Base-by-base conservation (phyloP, 2,329 filamentous ascomycete species). In the Neoascochyta sp. region DNA sequence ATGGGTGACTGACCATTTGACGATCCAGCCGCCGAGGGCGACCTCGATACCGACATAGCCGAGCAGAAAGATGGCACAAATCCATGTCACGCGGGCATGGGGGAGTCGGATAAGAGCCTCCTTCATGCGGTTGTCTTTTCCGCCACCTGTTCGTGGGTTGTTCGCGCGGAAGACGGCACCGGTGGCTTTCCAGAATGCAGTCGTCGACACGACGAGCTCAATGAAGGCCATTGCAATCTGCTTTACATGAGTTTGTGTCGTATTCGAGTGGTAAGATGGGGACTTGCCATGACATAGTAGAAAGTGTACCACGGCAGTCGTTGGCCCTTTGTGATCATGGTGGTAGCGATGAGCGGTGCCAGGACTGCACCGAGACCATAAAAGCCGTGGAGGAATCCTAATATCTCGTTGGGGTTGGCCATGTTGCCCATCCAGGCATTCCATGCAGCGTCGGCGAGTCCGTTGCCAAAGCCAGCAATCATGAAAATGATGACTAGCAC, bases 31-130 rank as follows among this genome's bases (percentile, higher is more conserved):
- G 12, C 82, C 81, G 3, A 88, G 67, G 1, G 77, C 78, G 37
- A 87, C 82, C 62, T 94, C 87, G 5, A 77, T 73, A 4, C 87
- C 87, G 1, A 90, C 81, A 50, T 93, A 93, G 7, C 78, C 77
- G 4, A 93, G 72, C 9, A 93, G 66, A 56, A 93, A 93, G 2
- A 83, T 38, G 3, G 85, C 74, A 23, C 78, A 70, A n/a, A 86
- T 67, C 83, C 84, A 89, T 3, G 82, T 82, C 3, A 84, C 70
- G n/a, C 69, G 61, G 2, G 70, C 69, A 19, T 64, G 55, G 1
- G 69, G 68, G 16, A 55, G 43, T 9, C 55, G 61, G 21, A 64
- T 52, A n/a, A 80, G 59, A 0, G 71, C 69, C 50, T 73, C 66
- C 43, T 67, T 65, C 55, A 75, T 66, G 22, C 70, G 43, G 61